A percentile compares a stretch with the other conserved stretches of the same genome.
phyloP scores from a whole-genome alignment of 805 yeast genomes.

The Pichia phayaonensis region DNA sequence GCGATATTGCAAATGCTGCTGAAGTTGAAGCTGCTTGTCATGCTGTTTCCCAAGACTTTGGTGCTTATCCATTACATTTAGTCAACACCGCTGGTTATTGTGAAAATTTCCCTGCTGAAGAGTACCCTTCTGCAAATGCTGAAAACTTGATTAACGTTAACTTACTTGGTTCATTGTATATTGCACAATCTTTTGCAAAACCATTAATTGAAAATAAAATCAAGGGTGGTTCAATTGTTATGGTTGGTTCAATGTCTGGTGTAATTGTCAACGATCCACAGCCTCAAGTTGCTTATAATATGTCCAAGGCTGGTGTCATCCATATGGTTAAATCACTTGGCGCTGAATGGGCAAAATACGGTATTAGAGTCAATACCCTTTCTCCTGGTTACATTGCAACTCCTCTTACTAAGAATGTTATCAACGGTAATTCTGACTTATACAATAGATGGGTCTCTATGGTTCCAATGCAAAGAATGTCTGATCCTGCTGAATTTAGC shows the following conservation, averaged over 20 bases:
- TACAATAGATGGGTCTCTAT: conserved; percentile 65
- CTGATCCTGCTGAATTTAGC: conserved; percentile 76
- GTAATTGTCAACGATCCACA: conserved; percentile 72
- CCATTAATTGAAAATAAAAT: conserved; percentile 50
- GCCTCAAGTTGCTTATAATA: conserved; percentile 73
- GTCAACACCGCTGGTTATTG: conserved; percentile 83
- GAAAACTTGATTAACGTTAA: conserved; percentile 64
- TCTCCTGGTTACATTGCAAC: conserved; percentile 79
- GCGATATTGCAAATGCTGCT: conserved; percentile 62
- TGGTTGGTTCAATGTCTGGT: conserved; percentile 77
- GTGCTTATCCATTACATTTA: conserved; percentile 53
- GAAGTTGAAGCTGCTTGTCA: conserved; percentile 51
- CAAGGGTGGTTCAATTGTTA: conserved; percentile 52
- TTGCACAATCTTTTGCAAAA: conserved; percentile 66
- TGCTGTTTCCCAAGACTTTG: conserved; percentile 49
- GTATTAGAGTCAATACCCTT: conserved; percentile 68
- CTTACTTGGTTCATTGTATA: conserved; percentile 66
- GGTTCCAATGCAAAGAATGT: conserved; percentile 76
- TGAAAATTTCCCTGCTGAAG: conserved; percentile 71
- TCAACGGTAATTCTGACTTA: conserved; percentile 49
- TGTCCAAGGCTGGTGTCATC: conserved; percentile 82
- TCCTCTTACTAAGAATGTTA: conserved; percentile 67
- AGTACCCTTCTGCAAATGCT: conserved; percentile 65
- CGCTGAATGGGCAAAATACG: conserved; percentile 73
- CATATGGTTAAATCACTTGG: conserved; percentile 72